These are phyloP conservation scores for Collybia mongolica DNA, from an alignment of 768 basidiomycete genomes.

Conservation along the genomic window DNA sequence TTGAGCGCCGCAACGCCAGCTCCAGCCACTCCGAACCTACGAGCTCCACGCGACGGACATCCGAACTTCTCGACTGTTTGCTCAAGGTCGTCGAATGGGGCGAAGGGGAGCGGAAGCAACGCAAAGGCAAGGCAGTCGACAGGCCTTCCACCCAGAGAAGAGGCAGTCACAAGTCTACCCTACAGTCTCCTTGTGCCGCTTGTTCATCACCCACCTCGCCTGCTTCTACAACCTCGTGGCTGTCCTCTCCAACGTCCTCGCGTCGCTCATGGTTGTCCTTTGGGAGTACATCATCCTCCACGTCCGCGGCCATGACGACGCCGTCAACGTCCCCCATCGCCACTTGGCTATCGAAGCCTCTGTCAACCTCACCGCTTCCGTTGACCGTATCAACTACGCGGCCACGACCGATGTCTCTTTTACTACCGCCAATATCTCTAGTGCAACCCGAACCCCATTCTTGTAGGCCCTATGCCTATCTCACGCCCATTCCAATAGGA, in stretches of 20 bases:
- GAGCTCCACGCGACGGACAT: conserved; percentile 14
- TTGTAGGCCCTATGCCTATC: conserved; percentile 32
- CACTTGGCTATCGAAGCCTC: conserved; percentile 24
- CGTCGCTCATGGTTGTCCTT: conserved; percentile 21
- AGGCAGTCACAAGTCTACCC: conserved; percentile 5
- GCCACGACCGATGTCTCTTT: conserved; percentile 4
- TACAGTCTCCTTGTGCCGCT: conserved; percentile 16
- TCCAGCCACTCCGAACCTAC: conserved; percentile 3
- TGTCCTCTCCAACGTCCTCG: conserved; percentile 27
- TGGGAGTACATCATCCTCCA: conserved; percentile 26
- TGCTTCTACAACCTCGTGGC: conserved; percentile 22
- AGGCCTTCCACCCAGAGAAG: conserved; percentile 7
- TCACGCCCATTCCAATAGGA: conserved; percentile 30
- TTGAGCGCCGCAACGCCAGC: conserved; percentile 29
- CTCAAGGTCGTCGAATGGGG: conserved; percentile 43
- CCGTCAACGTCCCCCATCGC: conserved; percentile 23
- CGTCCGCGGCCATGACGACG: conserved; percentile 33
- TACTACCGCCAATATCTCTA: conserved; percentile 11
- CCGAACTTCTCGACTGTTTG: conserved; percentile 42
- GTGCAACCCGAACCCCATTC: conserved; percentile 23
- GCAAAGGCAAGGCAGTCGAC: conserved; percentile 29
- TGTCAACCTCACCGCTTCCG: conserved; percentile 18
- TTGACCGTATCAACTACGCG: conserved; percentile 3
- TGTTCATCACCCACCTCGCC: conserved; percentile 20
- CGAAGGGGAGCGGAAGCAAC: conserved; percentile 31